Conservation (phyloP, 345 rosid species). For the Arabis alpina region DNA sequence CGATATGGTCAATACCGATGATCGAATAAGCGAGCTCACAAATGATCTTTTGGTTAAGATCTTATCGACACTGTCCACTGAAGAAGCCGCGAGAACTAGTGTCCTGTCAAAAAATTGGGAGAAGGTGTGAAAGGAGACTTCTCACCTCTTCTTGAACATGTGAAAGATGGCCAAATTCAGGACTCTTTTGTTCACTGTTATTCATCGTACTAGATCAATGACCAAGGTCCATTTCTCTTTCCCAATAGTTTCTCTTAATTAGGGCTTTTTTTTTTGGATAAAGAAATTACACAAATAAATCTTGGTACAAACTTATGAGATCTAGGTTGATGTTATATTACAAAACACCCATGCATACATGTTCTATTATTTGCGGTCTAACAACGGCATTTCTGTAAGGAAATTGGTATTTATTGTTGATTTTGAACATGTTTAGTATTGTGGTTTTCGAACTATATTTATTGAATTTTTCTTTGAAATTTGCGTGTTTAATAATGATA, state of each 20-base stretch:
- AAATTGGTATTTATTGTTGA: too few species aligned
- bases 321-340: too few species aligned
- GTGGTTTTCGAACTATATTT: too few species aligned
- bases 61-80: neutral
- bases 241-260: neutral
- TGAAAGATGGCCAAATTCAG: neutral
- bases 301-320: neutral
- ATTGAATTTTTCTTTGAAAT: too few species aligned
- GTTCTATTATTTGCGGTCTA: too few species aligned
- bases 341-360: too few species aligned
- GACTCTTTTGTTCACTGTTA: neutral
- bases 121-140: slow-evolving; percentile 2
- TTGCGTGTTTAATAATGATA: too few species aligned
- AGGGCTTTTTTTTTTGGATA: neutral
- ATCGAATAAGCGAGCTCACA: neutral
- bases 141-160: slow-evolving; percentile 1
- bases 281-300: neutral
- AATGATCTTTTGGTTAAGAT: neutral
- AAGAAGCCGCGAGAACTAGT: slow-evolving; percentile 12
- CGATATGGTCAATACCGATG: neutral
- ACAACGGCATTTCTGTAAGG: too few species aligned
- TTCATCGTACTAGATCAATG: neutral
- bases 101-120: neutral
- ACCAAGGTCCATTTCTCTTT: slow-evolving; percentile 12
- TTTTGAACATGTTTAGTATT: too few species aligned